Base-by-base conservation (phyloP, 805 yeast genomes). In the Jamesozyma rosinii region DNA sequence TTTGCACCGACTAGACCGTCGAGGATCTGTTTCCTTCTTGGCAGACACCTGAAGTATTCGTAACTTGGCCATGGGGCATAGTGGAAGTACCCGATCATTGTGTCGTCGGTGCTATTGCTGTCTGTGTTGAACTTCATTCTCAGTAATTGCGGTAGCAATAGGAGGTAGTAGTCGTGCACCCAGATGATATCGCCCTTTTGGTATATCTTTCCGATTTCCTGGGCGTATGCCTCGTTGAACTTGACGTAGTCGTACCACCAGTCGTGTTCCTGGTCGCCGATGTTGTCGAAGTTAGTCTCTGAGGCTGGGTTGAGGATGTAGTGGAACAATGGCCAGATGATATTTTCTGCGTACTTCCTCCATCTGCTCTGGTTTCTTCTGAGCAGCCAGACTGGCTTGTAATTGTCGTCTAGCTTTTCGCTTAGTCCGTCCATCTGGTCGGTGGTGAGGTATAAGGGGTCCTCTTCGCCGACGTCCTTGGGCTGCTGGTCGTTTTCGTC, bases 41-140 rank as follows among this genome's bases (percentile, higher is more conserved):
- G 80, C 30, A 94, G 65, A 52, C 95, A 84, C 48, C 97, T 74
- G 67, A 92, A 87, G 61, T 89, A 88, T 64, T 92, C 99, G 15
- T 88, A 81, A 21, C 95, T 80, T 11, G 97, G 96, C 72, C 90
- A 89, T n/a, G 97, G 95, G 2, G 86, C 75, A 61, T 89, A 96
- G 50, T 89, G 65, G 63, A 76, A 88, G 42, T 84, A 76, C 13
- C 90, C 92, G 50, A 89, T 82, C 47, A 70, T 69, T 5, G 85
- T 83, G 44, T 81, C 76, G 22, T 50, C 35, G 18, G 19, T 17
- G n/a, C 21, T 29, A 13, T 4, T 11, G 2, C 18, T 6, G 2
- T 4, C 4, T 14, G 38, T 50, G 31, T 48, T 53, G 40, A 82
- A 70, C 54, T 75, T 77, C 83, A 81, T 79, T 51, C 95, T 73